Evolutionary conservation across 805 yeast species (phyloP).

Genomic region (Lipomyces orientalis): DNA sequence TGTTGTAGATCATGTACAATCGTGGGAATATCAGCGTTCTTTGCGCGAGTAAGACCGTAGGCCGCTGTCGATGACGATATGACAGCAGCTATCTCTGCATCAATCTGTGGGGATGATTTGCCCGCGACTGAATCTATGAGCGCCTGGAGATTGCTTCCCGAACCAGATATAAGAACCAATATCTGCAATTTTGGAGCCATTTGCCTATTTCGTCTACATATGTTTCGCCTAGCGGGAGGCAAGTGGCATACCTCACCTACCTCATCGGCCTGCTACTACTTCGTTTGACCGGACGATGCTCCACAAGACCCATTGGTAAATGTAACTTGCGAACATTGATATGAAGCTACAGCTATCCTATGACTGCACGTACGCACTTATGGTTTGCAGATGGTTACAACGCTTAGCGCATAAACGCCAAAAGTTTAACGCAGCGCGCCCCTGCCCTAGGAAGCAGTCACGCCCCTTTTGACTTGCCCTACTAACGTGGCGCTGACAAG

Average conservation of each 20-base stretch:
- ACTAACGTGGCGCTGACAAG: not conserved
- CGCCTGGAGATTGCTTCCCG: constrained; percentile 95
- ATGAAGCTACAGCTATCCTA: too few species aligned
- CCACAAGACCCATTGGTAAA: not conserved
- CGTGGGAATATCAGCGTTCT: constrained; percentile 70
- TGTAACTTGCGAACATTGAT: not conserved
- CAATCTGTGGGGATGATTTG: constrained; percentile 23
- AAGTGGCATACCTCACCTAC: too few species aligned
- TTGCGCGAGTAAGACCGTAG: constrained; percentile 83
- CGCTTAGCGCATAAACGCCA: constrained; percentile 1
- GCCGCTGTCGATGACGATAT: constrained; percentile 88
- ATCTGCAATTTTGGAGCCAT: constrained; percentile 40
- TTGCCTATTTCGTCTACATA: not conserved
- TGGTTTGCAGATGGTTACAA: not conserved
- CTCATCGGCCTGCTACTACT: too few species aligned
- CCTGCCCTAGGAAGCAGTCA: not conserved
- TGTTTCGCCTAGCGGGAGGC: too few species aligned
- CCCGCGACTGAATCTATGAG: constrained; percentile 62
- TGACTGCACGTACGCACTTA: not conserved
- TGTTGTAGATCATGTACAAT: constrained; percentile 68
- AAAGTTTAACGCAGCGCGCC: not conserved
- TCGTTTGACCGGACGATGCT: too few species aligned
- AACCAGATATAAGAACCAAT: constrained; percentile 88
- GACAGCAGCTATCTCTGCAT: constrained; percentile 70
- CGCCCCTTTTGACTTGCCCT: not conserved